Conservation (phyloP, 2,329 filamentous ascomycete species). For the Monilinia aucupariae region DNA sequence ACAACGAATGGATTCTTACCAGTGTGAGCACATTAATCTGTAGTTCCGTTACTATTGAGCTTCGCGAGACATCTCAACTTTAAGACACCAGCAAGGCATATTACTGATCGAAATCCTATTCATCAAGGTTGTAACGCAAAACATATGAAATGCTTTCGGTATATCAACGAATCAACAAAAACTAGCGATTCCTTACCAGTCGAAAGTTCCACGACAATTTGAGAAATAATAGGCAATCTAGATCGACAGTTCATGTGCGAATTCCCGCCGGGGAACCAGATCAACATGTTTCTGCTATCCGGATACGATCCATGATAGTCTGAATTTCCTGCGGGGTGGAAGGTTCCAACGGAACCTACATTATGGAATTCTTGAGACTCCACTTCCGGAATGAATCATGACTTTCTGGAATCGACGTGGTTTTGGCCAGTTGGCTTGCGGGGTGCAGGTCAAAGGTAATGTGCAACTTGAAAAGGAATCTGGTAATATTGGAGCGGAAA, state of each 20-base stretch:
- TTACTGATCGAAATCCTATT: no score
- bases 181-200: neutral
- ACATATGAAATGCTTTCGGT: no score
- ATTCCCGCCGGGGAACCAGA: neutral
- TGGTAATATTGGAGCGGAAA: neutral
- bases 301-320: neutral
- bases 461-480: slow-evolving; percentile 2
- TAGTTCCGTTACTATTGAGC: no score
- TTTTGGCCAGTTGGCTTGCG: neutral
- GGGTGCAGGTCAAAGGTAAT: neutral
- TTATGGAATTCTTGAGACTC: neutral
- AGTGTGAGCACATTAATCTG: neutral
- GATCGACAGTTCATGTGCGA: no score
- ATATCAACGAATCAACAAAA: no score
- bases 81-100: no score
- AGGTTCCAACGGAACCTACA: no score
- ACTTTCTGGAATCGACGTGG: neutral
- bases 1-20: neutral
- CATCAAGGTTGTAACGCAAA: no score
- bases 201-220: neutral
- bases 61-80: no score
- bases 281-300: neutral
- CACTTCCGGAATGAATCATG: neutral
- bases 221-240: neutral
- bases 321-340: neutral